Evolutionary conservation across 345 rosid genomes (phyloP), one percentile per base, ranked within the genome.

Genomic region (Pugionium cornutum): DNA sequence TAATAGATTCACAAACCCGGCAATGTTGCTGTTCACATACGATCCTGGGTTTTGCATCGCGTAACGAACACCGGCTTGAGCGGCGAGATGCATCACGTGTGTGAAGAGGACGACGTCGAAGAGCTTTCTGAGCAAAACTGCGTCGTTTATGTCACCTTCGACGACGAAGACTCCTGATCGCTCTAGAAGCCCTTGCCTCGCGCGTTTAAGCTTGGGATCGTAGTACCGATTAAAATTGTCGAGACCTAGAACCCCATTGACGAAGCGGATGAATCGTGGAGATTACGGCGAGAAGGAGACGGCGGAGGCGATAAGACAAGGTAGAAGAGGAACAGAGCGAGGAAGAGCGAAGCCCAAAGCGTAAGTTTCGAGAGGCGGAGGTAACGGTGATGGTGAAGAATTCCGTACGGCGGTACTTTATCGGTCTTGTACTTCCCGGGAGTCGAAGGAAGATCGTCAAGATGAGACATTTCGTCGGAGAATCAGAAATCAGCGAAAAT

Each of bases 171-270:
- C 77, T 1, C 90, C 83, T 5, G 84, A 71, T 54, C 68, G 52
- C 6, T 80, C 82, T 5, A 86, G 75, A 9, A 82, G 71, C 9
- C 47, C 56, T 59, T 80, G 81, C 1, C 96, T 82, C 5, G 82
- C 86, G 35, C 79, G 62, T 71, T 89, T 89, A 28, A 89, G 87
- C 52, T 63, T 75, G 2, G 73, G 64, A 36, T 83, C 89, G 28
- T 83, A 87, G 76, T 87, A 87, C 0, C 72, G 73, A 60, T 89
- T 86, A 76, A 86, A 89, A 75, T 86, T 89, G 53, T 89, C 92
- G 0, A 89, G 74, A 25, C 91, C 96, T 2, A 89, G 58, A 44
- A 86, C 91, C 6, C 92, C 92, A 7, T 89, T 91, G 6, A 92
- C 92, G 8, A 50, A 53, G 64, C 32, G 25, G 76, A 72, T 5